phyloP scores from a whole-genome alignment of 805 yeast genomes.

The Cephaloascus fragrans region DNA sequence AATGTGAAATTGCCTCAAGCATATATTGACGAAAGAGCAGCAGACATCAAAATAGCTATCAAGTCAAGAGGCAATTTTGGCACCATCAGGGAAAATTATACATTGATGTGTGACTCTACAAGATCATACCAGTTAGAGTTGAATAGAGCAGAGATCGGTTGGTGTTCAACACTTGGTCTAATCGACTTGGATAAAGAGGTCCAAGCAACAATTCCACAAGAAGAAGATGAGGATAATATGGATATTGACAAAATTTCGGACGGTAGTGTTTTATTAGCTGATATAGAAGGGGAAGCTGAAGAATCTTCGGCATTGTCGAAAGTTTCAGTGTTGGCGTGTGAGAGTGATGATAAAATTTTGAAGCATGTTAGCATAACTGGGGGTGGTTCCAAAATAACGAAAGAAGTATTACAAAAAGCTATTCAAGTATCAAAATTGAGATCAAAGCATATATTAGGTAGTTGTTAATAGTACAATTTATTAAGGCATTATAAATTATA shows the following conservation, averaged over 20 bases:
- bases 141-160: conserved; percentile 25
- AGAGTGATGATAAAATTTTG: conserved; percentile 16
- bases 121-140: conserved; percentile 26
- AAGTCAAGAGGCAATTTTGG: conserved; percentile 43
- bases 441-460: conserved; percentile 18
- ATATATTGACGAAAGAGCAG: conserved; percentile 53
- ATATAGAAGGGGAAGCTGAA: conserved; percentile 80
- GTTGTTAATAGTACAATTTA: background rate
- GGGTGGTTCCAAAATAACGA: conserved; percentile 35
- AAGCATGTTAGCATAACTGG: conserved; percentile 40
- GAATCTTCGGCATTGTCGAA: conserved; percentile 50
- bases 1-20: conserved; percentile 57
- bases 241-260: conserved; percentile 6
- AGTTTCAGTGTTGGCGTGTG: conserved; percentile 31
- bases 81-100: conserved; percentile 35
- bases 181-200: conserved; percentile 29
- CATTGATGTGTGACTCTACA: conserved; percentile 46
- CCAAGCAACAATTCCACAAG: conserved; percentile 12
- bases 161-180: conserved; percentile 52
- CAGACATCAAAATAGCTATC: conserved; percentile 39
- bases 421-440: conserved; percentile 38
- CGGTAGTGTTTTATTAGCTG: conserved; percentile 46
- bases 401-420: conserved; percentile 36
- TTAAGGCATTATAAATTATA: too few species aligned
- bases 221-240: conserved; percentile 16